Base-by-base conservation (phyloP, 768 basidiomycete species). In the Boletus edulis region DNA sequence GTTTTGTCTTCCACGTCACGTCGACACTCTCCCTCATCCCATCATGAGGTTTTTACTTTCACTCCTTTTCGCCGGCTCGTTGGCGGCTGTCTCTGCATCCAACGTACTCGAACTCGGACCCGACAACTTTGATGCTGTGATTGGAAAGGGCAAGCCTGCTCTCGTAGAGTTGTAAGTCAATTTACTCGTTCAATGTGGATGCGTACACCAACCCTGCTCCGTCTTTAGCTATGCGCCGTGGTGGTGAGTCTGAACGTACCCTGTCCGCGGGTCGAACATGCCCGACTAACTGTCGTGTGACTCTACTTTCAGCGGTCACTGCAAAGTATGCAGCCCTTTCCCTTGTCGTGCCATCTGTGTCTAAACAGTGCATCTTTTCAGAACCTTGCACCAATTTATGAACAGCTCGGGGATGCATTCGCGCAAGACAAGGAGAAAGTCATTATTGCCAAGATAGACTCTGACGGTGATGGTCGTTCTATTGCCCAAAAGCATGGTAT, bases 361-460 rank as follows among this genome's bases (percentile, higher is more conserved):
- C 17, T 40, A 20, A 43, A 49, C 29, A 20, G 34, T 39, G 20
- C 48, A 10, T 51, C 35, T 8, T 46, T n/a, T 38, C 63, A 93
- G 91, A 92, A 81, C 74, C 87, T 96, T 56, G 94, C 92, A 0
- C 94, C 95, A 4, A 72, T 75, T 0, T 98, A 91, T 60, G 94
- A 96, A 68, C 80, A 95, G 68, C 83, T 98, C 27, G 94, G 86
- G 29, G 89, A 96, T 63, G 89, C 89, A n/a, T 98, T 84, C 67
- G 73, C 81, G 4, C 81, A 87, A 51, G 83, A 79, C 49, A 87
- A 87, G 58, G 86, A 92, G 66, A 91, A 90, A 67, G 89, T 98
- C 20, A 63, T 91, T 48, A 82, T 98, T 61, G 94, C 93, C 50
- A 96, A 96, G 67, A 86, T 95, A 12, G 94, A 98, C 61, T 94